Percentiles rank a stretch among this genome's conserved stretches.
Conservation (phyloP, 768 basidiomycete genomes). For the Rhizopogon vesiculosus region DNA sequence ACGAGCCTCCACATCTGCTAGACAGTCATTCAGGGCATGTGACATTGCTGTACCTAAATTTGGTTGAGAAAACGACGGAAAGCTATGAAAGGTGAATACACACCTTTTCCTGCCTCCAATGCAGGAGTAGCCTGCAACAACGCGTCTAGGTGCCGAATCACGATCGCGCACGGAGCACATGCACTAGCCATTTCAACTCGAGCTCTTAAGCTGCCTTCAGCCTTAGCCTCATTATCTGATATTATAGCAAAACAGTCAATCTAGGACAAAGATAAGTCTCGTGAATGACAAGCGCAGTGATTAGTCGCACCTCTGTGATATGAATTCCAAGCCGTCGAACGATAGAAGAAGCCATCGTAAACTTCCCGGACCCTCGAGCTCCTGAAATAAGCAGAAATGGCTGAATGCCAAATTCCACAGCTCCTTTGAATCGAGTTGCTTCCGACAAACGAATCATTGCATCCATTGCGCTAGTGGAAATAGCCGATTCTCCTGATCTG, state of each 20-base stretch:
- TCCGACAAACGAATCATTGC: constrained; percentile 55
- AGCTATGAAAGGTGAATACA: not conserved
- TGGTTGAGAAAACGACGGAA: not conserved
- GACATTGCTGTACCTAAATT: constrained; percentile 53
- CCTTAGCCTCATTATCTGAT: constrained; percentile 72
- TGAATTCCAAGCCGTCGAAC: constrained; percentile 70
- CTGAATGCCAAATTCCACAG: constrained; percentile 57
- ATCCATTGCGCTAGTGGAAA: constrained; percentile 29
- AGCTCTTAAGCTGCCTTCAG: constrained; percentile 66
- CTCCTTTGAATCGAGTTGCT: constrained; percentile 53
- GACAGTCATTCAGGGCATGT: constrained; percentile 56
- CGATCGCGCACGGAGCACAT: constrained; percentile 81
- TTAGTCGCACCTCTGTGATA: constrained; percentile 57
- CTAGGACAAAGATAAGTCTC: constrained; percentile 33
- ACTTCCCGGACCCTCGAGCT: constrained; percentile 77
- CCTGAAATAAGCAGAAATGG: constrained; percentile 78
- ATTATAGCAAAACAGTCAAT: constrained; percentile 82
- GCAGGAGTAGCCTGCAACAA: constrained; percentile 65
- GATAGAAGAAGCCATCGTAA: constrained; percentile 51
- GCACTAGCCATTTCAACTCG: constrained; percentile 71
- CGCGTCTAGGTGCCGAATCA: constrained; percentile 80
- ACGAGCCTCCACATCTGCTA: constrained; percentile 42
- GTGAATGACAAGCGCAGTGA: not conserved
- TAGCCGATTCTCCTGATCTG: not conserved
- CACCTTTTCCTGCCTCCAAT: constrained; percentile 63